Conservation (phyloP, 2,329 filamentous ascomycete genomes). For the Hymenoscyphus repandus region DNA sequence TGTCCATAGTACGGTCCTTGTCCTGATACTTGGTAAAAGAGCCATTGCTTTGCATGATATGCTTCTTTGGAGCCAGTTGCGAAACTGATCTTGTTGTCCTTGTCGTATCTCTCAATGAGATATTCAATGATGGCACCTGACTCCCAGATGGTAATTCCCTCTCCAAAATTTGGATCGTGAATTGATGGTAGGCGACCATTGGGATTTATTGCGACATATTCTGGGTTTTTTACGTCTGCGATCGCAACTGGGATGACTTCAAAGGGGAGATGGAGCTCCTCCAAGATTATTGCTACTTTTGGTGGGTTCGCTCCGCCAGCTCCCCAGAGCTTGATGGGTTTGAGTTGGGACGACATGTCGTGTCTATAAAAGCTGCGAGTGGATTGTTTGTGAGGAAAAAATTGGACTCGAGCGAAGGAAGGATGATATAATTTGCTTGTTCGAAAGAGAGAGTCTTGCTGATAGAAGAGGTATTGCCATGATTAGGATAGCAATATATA, state of each 20-base stretch:
- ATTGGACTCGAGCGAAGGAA: background rate
- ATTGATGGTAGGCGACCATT: conserved; percentile 3
- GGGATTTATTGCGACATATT: conserved; percentile 1
- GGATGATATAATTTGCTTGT: too few relatives aligned
- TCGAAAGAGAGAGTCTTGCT: too few relatives aligned
- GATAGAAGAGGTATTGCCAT: too few relatives aligned
- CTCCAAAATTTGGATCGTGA: conserved; percentile 3
- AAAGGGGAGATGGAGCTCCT: background rate
- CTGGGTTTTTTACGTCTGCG: background rate
- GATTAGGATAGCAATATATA: too few relatives aligned
- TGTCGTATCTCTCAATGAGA: conserved; percentile 1
- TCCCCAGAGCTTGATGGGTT: conserved; percentile 4
- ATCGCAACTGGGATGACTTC: background rate
- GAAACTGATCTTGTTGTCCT: background rate
- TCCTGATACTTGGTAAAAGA: conserved; percentile 1
- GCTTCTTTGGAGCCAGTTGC: background rate
- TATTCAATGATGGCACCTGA: conserved; percentile 6
- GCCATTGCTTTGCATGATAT: conserved; percentile 4
- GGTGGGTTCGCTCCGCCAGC: background rate
- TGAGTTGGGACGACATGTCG: background rate
- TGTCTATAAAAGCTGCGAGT: background rate
- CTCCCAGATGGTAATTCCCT: conserved; percentile 6
- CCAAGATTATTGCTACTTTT: conserved; percentile 4
- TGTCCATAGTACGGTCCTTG: conserved; percentile 6
- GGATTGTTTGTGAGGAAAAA: background rate